A percentile compares a stretch with the other conserved stretches of the same genome.
phyloP scores from a whole-genome alignment of 176 grass and related monocot species.

The Hordeum vulgare region DNA sequence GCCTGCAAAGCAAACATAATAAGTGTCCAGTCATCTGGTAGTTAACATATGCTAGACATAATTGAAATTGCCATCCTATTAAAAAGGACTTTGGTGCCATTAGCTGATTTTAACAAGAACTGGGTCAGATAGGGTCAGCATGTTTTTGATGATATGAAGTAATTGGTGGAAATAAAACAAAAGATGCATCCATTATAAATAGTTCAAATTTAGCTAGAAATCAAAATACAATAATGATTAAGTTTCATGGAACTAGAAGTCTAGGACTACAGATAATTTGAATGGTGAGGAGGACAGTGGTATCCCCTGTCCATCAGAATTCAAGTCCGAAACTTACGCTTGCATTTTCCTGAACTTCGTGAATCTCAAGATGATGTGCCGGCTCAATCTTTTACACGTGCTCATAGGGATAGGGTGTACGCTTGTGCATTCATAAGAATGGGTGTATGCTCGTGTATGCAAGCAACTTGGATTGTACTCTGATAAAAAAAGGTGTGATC shows the following conservation, averaged over 20 bases:
- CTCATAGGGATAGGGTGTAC: no score
- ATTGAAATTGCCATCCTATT: not conserved
- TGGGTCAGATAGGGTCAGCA: not conserved
- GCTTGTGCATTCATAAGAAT: no score
- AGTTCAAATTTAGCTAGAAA: not conserved
- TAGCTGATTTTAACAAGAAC: not conserved
- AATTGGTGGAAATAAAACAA: not conserved
- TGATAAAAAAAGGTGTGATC: no score
- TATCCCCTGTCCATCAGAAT: no score
- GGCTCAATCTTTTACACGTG: no score
- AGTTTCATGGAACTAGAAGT: not conserved
- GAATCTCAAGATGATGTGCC: no score
- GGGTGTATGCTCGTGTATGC: no score
- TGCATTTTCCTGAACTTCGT: no score
- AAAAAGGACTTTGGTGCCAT: not conserved
- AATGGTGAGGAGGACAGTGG: no score
- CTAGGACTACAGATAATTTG: conserved; percentile 1
- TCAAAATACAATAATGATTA: not conserved
- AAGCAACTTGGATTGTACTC: no score
- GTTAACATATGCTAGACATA: not conserved
- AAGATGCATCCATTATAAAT: not conserved
- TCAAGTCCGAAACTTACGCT: no score
- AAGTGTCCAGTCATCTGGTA: not conserved
- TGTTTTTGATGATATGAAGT: not conserved
- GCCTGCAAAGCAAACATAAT: conserved; percentile 41